Conservation (phyloP, 1,139 yeast species). For the Scheffersomyces titani region DNA sequence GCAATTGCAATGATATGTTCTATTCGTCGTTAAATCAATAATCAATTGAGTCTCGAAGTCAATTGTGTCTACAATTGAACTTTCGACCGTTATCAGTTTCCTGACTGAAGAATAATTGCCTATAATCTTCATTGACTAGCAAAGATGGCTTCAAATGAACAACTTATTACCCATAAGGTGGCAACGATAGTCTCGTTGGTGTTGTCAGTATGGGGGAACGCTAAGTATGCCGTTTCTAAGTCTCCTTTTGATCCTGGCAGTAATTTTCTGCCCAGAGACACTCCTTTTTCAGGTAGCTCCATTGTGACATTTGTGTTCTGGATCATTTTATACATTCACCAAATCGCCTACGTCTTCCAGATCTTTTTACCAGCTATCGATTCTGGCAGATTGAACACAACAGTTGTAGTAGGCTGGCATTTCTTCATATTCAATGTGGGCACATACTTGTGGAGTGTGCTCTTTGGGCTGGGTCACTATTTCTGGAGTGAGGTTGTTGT, state of each 20-base stretch:
- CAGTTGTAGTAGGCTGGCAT: slow-evolving; percentile 55
- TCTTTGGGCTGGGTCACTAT: slow-evolving; percentile 59
- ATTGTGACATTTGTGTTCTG: slow-evolving; percentile 58
- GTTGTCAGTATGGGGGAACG: slow-evolving; percentile 55
- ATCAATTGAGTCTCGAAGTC: background rate
- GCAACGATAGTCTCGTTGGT: slow-evolving; percentile 50
- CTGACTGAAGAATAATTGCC: background rate
- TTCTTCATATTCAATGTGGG: slow-evolving; percentile 61
- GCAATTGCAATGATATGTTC: background rate
- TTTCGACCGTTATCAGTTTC: background rate
- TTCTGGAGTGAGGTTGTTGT: slow-evolving; percentile 59
- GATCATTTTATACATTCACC: slow-evolving; percentile 54
- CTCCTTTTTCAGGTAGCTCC: slow-evolving; percentile 70
- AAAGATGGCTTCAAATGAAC: background rate
- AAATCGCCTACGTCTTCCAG: slow-evolving; percentile 53
- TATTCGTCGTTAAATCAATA: background rate
- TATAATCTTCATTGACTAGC: background rate
- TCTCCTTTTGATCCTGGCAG: slow-evolving; percentile 44
- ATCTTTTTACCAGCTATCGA: slow-evolving; percentile 48
- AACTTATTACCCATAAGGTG: slow-evolving; percentile 37
- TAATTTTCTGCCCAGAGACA: slow-evolving; percentile 46
- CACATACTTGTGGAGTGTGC: slow-evolving; percentile 60
- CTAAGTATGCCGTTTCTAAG: slow-evolving; percentile 56
- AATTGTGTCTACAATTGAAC: background rate
- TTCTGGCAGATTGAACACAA: slow-evolving; percentile 24